phyloP scores from a whole-genome alignment of 2,329 filamentous ascomycete genomes.

The Aspergillus sp. region DNA sequence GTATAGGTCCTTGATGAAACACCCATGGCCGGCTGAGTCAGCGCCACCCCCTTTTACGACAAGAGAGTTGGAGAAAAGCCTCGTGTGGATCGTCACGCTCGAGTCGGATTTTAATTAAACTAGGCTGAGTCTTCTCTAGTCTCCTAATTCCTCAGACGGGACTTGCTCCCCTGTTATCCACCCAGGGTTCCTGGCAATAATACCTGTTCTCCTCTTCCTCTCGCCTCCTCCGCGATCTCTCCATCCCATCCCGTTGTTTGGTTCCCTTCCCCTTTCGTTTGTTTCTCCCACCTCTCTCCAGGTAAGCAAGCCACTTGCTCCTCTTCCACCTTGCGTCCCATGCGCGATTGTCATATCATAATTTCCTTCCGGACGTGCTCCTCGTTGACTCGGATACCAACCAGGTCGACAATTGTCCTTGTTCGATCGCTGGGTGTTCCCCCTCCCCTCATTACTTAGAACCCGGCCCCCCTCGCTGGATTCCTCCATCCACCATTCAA shows the following conservation, averaged over 20 bases:
- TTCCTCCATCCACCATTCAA: not conserved
- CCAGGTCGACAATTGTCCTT: not conserved
- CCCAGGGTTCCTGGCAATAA: too few species aligned
- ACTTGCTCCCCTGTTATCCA: not conserved
- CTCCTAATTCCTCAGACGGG: not conserved
- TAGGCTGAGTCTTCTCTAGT: not conserved
- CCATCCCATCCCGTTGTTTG: not conserved
- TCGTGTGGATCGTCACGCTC: constrained; percentile 19
- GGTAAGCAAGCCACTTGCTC: too few species aligned
- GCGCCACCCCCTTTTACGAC: constrained; percentile 35
- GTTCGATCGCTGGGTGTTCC: not conserved
- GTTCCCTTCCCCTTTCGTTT: constrained; percentile 2
- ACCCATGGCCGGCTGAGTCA: constrained; percentile 29
- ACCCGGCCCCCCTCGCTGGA: not conserved
- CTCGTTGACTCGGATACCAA: not conserved
- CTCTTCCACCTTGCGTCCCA: constrained; percentile 1
- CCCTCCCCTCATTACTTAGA: too few species aligned
- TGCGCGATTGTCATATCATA: not conserved
- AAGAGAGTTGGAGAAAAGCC: not conserved
- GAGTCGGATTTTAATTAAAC: constrained; percentile 15
- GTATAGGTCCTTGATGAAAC: constrained; percentile 15
- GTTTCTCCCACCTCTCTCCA: not conserved
- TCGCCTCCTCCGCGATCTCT: not conserved
- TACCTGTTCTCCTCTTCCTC: not conserved
- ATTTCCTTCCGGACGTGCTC: not conserved